phyloP scores from a whole-genome alignment of 345 rosid species.

The Gossypium herbaceum region DNA sequence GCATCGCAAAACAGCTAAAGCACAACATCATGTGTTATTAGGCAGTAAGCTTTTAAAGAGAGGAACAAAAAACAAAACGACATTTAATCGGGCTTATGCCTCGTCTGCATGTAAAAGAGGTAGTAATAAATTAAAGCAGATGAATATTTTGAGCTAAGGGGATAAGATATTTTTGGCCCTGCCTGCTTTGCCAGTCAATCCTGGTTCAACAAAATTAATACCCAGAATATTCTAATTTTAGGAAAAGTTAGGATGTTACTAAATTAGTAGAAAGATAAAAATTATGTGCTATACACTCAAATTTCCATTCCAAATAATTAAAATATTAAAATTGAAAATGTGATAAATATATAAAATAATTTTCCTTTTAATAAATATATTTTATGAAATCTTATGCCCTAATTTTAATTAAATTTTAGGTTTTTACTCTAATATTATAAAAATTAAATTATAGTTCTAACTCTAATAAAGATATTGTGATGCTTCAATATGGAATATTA shows the following conservation, averaged over 20 bases:
- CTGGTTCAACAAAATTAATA: constrained; percentile 33
- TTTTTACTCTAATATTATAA: too few relatives aligned
- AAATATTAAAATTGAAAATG: too few relatives aligned
- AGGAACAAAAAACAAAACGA: neutral
- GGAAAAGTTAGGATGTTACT: constrained; percentile 15
- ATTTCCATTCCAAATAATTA: constrained; percentile 31
- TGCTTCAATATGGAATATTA: constrained; percentile 28
- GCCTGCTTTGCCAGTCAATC: constrained; percentile 26
- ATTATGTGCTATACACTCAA: constrained; percentile 12
- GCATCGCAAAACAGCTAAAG: neutral
- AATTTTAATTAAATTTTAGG: too few relatives aligned
- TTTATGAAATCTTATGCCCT: too few relatives aligned
- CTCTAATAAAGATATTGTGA: neutral
- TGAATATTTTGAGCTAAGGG: constrained; percentile 1
- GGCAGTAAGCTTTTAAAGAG: constrained; percentile 7
- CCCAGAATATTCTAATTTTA: constrained; percentile 34
- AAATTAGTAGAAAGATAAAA: neutral
- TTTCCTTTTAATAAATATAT: too few relatives aligned
- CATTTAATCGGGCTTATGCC: neutral
- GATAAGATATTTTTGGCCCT: constrained; percentile 22
- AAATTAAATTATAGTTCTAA: too few relatives aligned
- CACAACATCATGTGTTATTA: neutral
- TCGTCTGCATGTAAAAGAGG: constrained; percentile 22
- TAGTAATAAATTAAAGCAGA: constrained; percentile 14
- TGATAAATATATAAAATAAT: too few relatives aligned